These are phyloP conservation scores for Umbelopsis sp. DNA, from an alignment of 371 early-diverging fungal genomes.

Conservation along the genomic window DNA sequence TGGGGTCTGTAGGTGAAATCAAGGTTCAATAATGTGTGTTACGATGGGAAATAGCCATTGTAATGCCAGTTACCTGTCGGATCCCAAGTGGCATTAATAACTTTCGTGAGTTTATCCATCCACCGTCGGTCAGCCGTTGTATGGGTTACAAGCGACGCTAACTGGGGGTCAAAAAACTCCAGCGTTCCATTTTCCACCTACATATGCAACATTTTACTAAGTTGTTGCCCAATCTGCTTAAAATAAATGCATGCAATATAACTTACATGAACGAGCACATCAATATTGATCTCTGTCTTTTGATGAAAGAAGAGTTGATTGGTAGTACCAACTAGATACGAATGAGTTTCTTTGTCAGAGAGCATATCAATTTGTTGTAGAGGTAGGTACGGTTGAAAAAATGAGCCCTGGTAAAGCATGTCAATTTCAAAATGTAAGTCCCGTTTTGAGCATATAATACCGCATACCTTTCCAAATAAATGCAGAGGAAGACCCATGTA, in stretches of 20 bases:
- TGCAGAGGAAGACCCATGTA: conserved; percentile 72
- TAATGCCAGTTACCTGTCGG: conserved; percentile 45
- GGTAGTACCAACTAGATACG: conserved; percentile 79
- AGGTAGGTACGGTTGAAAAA: conserved; percentile 86
- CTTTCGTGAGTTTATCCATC: conserved; percentile 67
- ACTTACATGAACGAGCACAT: conserved; percentile 77
- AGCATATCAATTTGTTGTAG: conserved; percentile 84
- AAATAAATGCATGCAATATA: no score
- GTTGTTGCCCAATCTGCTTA: not conserved
- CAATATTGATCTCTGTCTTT: conserved; percentile 67
- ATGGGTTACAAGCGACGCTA: conserved; percentile 50
- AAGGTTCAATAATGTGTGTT: not conserved
- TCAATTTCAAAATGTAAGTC: not conserved
- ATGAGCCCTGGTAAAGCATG: conserved; percentile 55
- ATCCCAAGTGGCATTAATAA: conserved; percentile 55
- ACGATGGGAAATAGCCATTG: no score
- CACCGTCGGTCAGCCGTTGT: conserved; percentile 66
- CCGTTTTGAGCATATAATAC: not conserved
- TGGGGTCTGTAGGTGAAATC: conserved; percentile 40
- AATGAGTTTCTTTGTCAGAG: conserved; percentile 64
- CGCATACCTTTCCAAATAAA: conserved; percentile 69
- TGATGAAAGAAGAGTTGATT: conserved; percentile 82
- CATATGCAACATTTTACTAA: not conserved
- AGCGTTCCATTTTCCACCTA: conserved; percentile 76
- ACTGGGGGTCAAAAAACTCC: conserved; percentile 67